Evolutionary conservation across 345 rosid genomes (phyloP).

Genomic region (Iberis pinnata): DNA sequence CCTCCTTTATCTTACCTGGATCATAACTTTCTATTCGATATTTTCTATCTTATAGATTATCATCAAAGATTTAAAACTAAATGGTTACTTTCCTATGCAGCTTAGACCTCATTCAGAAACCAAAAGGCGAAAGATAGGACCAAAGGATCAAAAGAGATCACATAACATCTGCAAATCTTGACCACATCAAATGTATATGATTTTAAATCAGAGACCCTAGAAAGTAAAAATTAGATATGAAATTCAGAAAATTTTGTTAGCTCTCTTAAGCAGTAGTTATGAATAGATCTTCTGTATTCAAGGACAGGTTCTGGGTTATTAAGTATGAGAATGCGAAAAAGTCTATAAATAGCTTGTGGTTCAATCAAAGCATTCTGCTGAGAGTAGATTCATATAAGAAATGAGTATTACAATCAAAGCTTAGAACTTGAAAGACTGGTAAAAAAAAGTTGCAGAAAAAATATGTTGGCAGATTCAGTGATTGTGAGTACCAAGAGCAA

Average conservation of each 20-base stretch:
- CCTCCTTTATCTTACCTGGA: constrained; percentile 2
- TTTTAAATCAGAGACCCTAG: constrained; percentile 7
- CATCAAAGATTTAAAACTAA: constrained; percentile 16
- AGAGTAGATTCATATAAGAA: constrained; percentile 3
- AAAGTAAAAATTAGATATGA: background rate
- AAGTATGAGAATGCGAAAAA: background rate
- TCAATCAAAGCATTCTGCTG: background rate
- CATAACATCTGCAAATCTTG: constrained; percentile 19
- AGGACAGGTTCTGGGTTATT: background rate
- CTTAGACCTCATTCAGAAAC: constrained; percentile 44
- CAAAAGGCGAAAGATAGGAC: constrained; percentile 34
- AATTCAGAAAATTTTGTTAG: constrained; percentile 6
- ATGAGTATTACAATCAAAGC: constrained; percentile 13
- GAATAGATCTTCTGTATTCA: constrained; percentile 3
- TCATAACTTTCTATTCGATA: constrained; percentile 12
- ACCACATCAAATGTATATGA: background rate
- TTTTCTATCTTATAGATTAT: background rate
- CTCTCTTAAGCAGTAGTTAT: constrained; percentile 15
- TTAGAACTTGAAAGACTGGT: constrained; percentile 2
- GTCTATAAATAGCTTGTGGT: background rate
- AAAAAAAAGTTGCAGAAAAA: constrained; percentile 5
- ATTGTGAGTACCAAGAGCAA: background rate
- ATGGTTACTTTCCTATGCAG: constrained; percentile 37
- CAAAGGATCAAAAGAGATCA: constrained; percentile 6
- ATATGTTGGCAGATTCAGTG: background rate